These are phyloP conservation scores for Claviceps paspali DNA, from an alignment of 2,329 filamentous ascomycete species.

Conservation along the genomic window DNA sequence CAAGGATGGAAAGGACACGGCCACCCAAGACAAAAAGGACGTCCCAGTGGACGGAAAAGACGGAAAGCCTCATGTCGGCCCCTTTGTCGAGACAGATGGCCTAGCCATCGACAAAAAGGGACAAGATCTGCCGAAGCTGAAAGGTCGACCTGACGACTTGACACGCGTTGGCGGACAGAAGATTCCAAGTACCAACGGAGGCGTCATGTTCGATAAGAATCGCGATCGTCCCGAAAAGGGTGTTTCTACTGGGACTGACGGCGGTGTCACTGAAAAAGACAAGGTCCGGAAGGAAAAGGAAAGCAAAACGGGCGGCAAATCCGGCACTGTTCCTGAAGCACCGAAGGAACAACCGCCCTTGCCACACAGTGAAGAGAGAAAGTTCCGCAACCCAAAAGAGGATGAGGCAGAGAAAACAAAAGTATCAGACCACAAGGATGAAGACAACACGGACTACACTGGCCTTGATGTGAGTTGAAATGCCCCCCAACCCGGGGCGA, in stretches of 20 bases:
- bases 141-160: constrained; percentile 35
- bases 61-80: constrained; percentile 83
- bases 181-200: constrained; percentile 52
- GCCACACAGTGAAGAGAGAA: constrained; percentile 66
- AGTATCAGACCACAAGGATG: constrained; percentile 27
- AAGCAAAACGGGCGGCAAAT: constrained; percentile 47
- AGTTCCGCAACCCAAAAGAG: constrained; percentile 32
- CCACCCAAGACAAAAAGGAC: too few relatives aligned
- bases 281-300: constrained; percentile 59
- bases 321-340: constrained; percentile 57
- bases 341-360: constrained; percentile 76
- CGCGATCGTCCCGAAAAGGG: constrained; percentile 64
- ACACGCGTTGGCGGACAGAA: constrained; percentile 43
- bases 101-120: constrained; percentile 18
- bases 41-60: constrained; percentile 86
- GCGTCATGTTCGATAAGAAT: constrained; percentile 85
- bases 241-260: constrained; percentile 66
- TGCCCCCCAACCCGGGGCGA: too few relatives aligned
- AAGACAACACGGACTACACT: constrained; percentile 18
- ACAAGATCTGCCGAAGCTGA: constrained; percentile 27
- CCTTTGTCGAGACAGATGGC: constrained; percentile 47
- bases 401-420: constrained; percentile 28
- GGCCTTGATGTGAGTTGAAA: constrained; percentile 19
- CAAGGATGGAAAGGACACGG: too few relatives aligned
- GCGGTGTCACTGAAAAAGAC: constrained; percentile 76